Base-by-base conservation (phyloP, 75 land plant species). In the Pseudotsuga menziesii region DNA sequence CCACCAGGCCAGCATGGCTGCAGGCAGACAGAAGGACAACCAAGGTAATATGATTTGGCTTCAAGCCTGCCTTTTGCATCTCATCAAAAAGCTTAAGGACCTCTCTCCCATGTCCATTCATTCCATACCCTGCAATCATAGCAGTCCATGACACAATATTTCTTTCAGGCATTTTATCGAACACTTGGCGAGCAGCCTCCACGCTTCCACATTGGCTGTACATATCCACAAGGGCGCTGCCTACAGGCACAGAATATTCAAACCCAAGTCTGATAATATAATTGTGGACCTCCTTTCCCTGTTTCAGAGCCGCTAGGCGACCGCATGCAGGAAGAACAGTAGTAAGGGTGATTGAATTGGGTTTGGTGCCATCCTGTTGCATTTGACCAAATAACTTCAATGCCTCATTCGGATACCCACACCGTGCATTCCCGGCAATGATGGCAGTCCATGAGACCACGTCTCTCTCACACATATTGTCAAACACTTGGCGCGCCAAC, bases 371-470 rank as follows among this genome's bases (percentile, higher is more conserved):
- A 35, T 84, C 82, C 78, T 20, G 0, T 15, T 35, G 67, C 92
- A 90, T 90, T 58, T 3, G 7, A 22, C 54, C 20, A 72, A 77
- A 90, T 66, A 78, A 73, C 19, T 71, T 59, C 82, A 90, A 73
- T 11, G 86, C 92, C 27, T 75, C 55, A 9, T 77, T 58, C 12
- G 74, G 74, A 17, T 15, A 39, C 58, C 85, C 85, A 55, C 67
- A 63, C 63, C 71, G 78, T 4, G 41, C 81, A 57, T 83, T 75
- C 1, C 77, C 82, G 12, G 75, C 59, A 23, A 88, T 90, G 25
- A 90, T 27, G 41, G 76, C 83, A 72, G 80, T 88, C 90, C 90
- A 90, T 5, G 92, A 83, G 0, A 90, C 88, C 3, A 73, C 75
- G 71, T 86, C 84, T 39, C 80, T 81, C 39, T 85, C 84, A 0